Base-by-base conservation (phyloP, 2,329 filamentous ascomycete genomes). In the Xylaria polymorpha region DNA sequence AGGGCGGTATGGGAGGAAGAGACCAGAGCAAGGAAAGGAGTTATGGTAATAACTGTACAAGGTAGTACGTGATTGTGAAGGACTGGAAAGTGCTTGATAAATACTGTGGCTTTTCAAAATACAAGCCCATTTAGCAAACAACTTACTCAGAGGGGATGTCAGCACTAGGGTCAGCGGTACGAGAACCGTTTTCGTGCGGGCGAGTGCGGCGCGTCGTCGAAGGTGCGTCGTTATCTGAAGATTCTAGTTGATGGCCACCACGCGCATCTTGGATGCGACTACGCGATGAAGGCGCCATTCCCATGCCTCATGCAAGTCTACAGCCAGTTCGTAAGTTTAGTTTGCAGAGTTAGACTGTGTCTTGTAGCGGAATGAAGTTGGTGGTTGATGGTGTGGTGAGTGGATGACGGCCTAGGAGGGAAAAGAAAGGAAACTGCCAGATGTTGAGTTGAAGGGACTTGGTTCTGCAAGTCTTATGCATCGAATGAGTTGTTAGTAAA, bases 61-160 rank as follows among this genome's bases (percentile, higher is more conserved):
- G 22, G 48, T 4, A 15, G 14, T n/a, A 18, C 14, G 25, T 51
- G 12, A 32, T 51, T 51, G 6, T 29, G 14, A 29, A 32, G 18
- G 10, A 55, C 6, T 37, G 4, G 8, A 4, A 22, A 14, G 50
- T 8, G 22, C 15, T 50, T 5, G 25, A 14, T 50, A 35, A 12
- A n/a, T 1, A 20, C 44, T 37, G 53, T n/a, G 7, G 6, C 14
- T 50, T 48, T 8, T 8, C 2, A 29, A 8, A n/a, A 51, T 32
- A 8, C 25, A 32, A 10, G n/a, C n/a, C 15, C 25, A 18, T 51
- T n/a, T 5, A 15, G 6, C 2, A 39, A 15, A 25, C 5, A 59
- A 53, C 65, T 46, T 64, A 67, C 65, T 55, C 15, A 5, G 60
- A 46, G 10, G n/a, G 14, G 37, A 53, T 20, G 35, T 51, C 14